Base-by-base conservation (phyloP, 176 grass and related monocot species). In the Musa acuminata region DNA sequence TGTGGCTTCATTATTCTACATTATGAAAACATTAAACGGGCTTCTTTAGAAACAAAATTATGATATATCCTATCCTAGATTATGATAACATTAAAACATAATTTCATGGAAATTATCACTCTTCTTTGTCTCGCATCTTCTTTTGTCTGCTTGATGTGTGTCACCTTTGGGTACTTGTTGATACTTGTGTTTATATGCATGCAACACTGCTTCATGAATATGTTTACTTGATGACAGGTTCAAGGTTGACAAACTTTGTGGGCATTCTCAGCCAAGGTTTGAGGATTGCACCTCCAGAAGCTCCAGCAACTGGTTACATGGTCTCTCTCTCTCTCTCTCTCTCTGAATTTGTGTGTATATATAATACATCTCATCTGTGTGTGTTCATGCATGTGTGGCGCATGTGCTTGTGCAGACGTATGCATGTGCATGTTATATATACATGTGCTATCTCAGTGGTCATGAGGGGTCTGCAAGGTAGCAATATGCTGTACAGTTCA, bases 261-360 rank as follows among this genome's bases (percentile, higher is more conserved):
- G 93, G 93, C 69, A 97, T 97, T 78, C 84, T 97, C 76, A 97
- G 93, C 83, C 93, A 97, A 83, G 93, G 93, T 66, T 69, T 97
- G 85, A 90, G 93, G 84, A 93, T 97, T 25, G 90, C 93, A 80
- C 93, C 93, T 83, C 93, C 93, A 2, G 93, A 93, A 73, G 90
- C 93, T 81, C 93, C 93, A 8, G 82, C 89, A 73, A 85, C 93
- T 63, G 93, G 93, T 58, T 97, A 93, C 82, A 97, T 97, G 90
- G 93, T 97, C 43, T 71, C 26, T 83, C 66, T 85, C 26, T 55
- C 73, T 77, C 55, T 49, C 52, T 70, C 73, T 72, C 23, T 76
- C 9, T 62, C 19, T 63, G 14, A 22, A 2, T 22, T 0, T 49
- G 2, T 22, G 11, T n/a, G 21, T 53, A 22, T 22, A 22, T 22